A percentile compares a stretch with the other conserved stretches of the same genome.
phyloP scores from a whole-genome alignment of 352 stramenopile genomes.

The Saprolegnia diclina region DNA sequence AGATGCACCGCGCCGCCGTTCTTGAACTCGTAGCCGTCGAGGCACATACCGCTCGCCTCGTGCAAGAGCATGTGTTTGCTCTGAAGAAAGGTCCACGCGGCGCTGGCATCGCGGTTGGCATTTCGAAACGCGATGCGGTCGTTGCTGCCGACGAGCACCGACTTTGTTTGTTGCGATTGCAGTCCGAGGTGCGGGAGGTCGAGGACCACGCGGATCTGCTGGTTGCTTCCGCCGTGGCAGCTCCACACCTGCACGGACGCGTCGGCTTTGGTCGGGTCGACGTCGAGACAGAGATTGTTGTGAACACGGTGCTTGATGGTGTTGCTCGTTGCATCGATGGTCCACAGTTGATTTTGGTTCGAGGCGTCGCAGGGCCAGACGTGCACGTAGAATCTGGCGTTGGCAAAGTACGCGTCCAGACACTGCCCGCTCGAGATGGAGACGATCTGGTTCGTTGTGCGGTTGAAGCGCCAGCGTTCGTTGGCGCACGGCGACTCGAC shows the following conservation, averaged over 20 bases:
- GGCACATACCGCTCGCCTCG: constrained; percentile 30
- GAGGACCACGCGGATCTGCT: neutral
- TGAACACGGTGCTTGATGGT: constrained; percentile 45
- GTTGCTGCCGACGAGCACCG: neutral
- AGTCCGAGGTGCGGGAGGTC: neutral
- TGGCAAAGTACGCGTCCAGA: constrained; percentile 29
- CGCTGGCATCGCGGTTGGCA: neutral
- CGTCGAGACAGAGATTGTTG: constrained; percentile 20
- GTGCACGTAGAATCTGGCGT: constrained; percentile 34
- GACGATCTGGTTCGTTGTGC: constrained; percentile 1
- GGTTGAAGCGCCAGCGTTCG: constrained; percentile 14
- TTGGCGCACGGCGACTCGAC: neutral
- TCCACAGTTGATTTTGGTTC: constrained; percentile 58
- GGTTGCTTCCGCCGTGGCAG: neutral
- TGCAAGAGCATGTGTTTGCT: constrained; percentile 25
- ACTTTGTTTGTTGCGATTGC: neutral
- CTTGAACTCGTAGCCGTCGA: constrained; percentile 28
- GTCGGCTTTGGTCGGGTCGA: constrained; percentile 27
- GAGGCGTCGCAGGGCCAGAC: constrained; percentile 44
- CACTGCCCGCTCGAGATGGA: constrained; percentile 29
- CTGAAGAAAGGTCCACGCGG: neutral
- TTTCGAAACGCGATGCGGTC: neutral
- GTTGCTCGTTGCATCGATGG: constrained; percentile 38
- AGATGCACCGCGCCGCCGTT: constrained; percentile 28
- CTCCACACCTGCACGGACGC: neutral